Conservation (phyloP, 768 basidiomycete species). For the Leucocoprinus sp. region DNA sequence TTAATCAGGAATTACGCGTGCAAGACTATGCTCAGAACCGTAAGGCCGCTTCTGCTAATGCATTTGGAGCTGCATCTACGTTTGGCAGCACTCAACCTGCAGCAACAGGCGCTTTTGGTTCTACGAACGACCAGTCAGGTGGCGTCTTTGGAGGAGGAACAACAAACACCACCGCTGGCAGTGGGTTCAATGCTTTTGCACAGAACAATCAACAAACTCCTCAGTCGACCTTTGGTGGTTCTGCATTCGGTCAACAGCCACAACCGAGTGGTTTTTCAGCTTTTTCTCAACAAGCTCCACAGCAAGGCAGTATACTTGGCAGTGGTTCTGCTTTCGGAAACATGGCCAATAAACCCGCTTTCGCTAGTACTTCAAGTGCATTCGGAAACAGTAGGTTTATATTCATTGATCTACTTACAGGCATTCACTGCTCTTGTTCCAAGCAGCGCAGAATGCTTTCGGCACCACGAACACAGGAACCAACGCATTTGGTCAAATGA, state of each 20-base stretch:
- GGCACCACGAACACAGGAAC: constrained; percentile 17
- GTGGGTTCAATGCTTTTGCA: constrained; percentile 30
- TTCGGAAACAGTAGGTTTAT: constrained; percentile 22
- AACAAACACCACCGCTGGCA: constrained; percentile 23
- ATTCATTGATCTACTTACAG: constrained; percentile 16
- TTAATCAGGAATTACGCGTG: constrained; percentile 56
- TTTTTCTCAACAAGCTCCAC: constrained; percentile 38
- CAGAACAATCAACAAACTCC: constrained; percentile 7
- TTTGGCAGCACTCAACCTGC: constrained; percentile 40
- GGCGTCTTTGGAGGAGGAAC: constrained; percentile 29
- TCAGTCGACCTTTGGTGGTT: constrained; percentile 30
- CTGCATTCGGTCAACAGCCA: constrained; percentile 16
- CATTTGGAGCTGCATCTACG: constrained; percentile 47
- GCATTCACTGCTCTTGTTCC: neutral
- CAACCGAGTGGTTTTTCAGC: constrained; percentile 35
- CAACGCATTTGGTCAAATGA: constrained; percentile 15
- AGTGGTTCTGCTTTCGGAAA: constrained; percentile 25
- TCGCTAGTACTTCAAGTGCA: constrained; percentile 19
- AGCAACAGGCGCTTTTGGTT: constrained; percentile 37
- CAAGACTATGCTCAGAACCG: constrained; percentile 74
- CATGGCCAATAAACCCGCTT: constrained; percentile 23
- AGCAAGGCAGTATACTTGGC: constrained; percentile 21
- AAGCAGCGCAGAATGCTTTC: constrained; percentile 17
- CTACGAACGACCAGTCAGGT: constrained; percentile 33
- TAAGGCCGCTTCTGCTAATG: constrained; percentile 45